Evolutionary conservation across 495 filamentous ascomycete species (phyloP), one percentile per base, ranked within the genome.

Genomic region (Lasiosphaeris hirsuta): DNA sequence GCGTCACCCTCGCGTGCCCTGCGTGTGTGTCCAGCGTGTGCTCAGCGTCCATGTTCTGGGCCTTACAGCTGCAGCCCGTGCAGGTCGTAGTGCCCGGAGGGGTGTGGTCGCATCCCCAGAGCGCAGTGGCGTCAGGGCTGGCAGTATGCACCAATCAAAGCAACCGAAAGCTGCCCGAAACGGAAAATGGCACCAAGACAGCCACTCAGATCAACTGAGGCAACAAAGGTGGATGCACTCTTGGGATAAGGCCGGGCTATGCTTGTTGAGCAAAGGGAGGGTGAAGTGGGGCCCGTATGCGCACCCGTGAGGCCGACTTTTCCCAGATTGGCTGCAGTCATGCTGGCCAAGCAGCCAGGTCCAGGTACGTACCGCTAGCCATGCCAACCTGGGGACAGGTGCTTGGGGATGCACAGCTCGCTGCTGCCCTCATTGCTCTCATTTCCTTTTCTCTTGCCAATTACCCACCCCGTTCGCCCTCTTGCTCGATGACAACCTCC

Each of bases 391-490:
- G 36, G 40, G 33, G 14, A 11, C 10, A 5, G 38, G 43, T 45
- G 43, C 43, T 45, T 45, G 43, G 43, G 43, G 10, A 45, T 23
- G 43, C 35, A 19, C 51, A 23, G 51, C 53, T 37, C n/a, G 53
- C 41, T 55, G 53, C 53, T 55, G 53, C 53, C 36, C 42, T 55
- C 53, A 55, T 46, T 55, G 23, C 23, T 55, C 53, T 42, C 53
- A 38, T 55, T 54, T 55, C 53, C 23, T 46, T 54, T 55, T 42
- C 23, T 46, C 34, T 17, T 15, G 30, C 53, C 53, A 55, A 55
- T 55, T 55, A 45, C 43, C 43, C 43, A 45, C 38, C 38, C 53
- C 52, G 41, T 18, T 46, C 46, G 30, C 23, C 53, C 38, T 18
- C 49, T 19, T 39, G 37, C 43, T 33, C 49, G 49, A 51, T 35